phyloP scores from a whole-genome alignment of 257 asterid species.

The Fraxinus americana region DNA sequence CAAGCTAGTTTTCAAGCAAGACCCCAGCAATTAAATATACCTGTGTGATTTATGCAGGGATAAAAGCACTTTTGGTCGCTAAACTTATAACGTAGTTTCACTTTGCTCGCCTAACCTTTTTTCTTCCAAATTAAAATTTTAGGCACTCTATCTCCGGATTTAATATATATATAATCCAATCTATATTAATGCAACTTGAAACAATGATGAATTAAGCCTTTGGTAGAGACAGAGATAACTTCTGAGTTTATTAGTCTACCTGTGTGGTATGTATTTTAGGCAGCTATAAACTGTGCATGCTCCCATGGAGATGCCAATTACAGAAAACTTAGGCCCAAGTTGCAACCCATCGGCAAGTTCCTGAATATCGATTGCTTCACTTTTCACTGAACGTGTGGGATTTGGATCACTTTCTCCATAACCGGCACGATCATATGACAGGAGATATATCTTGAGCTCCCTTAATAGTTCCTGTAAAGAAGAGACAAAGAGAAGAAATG shows the following conservation, averaged over 20 bases:
- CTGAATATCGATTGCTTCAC: conserved; percentile 79
- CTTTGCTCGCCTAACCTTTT: neutral
- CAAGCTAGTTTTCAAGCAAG: neutral
- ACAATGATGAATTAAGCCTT: neutral
- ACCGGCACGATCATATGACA: conserved; percentile 84
- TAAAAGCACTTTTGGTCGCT: neutral
- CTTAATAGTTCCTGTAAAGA: conserved; percentile 58
- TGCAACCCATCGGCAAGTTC: conserved; percentile 76
- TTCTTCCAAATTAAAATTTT: too few relatives aligned
- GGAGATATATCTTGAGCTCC: conserved; percentile 53
- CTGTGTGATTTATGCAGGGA: neutral
- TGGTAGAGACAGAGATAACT: neutral
- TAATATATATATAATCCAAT: too few relatives aligned
- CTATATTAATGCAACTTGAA: neutral
- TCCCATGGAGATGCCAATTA: conserved; percentile 74
- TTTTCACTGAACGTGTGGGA: conserved; percentile 68
- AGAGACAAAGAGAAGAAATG: conserved; percentile 4
- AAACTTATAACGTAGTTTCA: neutral
- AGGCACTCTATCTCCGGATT: neutral
- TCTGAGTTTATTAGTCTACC: conserved; percentile 37
- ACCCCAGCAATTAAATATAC: neutral
- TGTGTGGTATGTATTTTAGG: conserved; percentile 74
- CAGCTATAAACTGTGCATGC: conserved; percentile 70
- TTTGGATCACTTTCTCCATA: conserved; percentile 90
- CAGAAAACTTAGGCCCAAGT: conserved; percentile 62